Evolutionary conservation across 441 rosid species (phyloP), one percentile per base, ranked within the genome.

Genomic region (Theobroma grandiflorum): DNA sequence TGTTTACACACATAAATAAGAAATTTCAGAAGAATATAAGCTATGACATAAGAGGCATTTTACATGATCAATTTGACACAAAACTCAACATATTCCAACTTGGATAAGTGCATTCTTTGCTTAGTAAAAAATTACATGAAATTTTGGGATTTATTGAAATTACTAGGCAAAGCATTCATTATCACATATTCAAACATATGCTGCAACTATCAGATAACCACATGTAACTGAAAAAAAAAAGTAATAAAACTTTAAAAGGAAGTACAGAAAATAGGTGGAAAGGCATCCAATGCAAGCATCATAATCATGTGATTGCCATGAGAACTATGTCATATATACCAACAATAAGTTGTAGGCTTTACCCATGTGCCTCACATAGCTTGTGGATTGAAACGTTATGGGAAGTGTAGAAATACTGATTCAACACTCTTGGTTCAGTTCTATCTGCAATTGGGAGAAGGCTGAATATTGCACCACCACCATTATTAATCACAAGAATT

Each of bases 391-490:
- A 92, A 84, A 93, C 85, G 81, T 88, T 85, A 89, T 95, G 99
- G 85, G 98, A 86, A 72, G 98, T 93, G 86, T 92, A 95, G 89
- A 97, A 97, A 82, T 87, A 94, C 64, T 89, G 92, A 85, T 90
- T 83, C 87, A 97, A 81, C 86, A 94, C 89, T 78, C 80, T 85
- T 72, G 90, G 88, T 80, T 91, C 98, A 20, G 96, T 88, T 79
- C 81, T 87, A 83, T 89, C 88, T 81, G 99, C 98, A 80, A 97
- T 85, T 22, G 99, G 98, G 85, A 97, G 99, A 81, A 95, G 87
- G 80, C 99, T 91, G 90, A 97, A 97, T 86, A 97, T 97, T 84
- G 95, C 99, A 82, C 99, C 99, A 64, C 99, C 99, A 68, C 86
- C 94, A 87, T 97, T 97, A 89, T 97, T 97, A 89, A 95, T 88